These are phyloP conservation scores for Lanmaoa pseudosensibilis DNA, from an alignment of 768 basidiomycete species.

Conservation along the genomic window DNA sequence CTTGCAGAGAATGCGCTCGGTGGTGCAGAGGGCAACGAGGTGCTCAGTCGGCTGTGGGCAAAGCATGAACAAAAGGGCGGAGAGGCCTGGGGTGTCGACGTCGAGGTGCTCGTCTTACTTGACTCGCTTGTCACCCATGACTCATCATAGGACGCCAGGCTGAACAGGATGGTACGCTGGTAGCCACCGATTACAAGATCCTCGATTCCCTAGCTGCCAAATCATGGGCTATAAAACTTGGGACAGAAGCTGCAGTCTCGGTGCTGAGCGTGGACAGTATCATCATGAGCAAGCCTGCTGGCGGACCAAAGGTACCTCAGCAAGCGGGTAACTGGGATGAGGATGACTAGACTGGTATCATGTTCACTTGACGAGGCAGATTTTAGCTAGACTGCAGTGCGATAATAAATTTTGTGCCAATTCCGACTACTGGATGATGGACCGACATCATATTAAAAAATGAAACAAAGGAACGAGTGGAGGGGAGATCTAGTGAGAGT, in stretches of 20 bases:
- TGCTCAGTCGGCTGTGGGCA: slow-evolving; percentile 85
- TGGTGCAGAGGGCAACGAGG: slow-evolving; percentile 89
- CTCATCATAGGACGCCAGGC: slow-evolving; percentile 42
- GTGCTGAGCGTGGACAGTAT: slow-evolving; percentile 96
- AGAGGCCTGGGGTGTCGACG: slow-evolving; percentile 80
- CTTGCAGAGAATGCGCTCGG: slow-evolving; percentile 94
- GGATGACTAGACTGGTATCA: slow-evolving; percentile 42
- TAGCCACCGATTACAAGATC: slow-evolving; percentile 62
- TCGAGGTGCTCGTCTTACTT: slow-evolving; percentile 60
- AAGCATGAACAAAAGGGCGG: slow-evolving; percentile 80
- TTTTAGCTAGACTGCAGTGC: slow-evolving; percentile 26
- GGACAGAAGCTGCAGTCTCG: slow-evolving; percentile 86
- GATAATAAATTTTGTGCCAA: slow-evolving; percentile 28
- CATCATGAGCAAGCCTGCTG: slow-evolving; percentile 94
- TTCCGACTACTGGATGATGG: slow-evolving; percentile 20
- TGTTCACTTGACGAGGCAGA: slow-evolving; percentile 7
- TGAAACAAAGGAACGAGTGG: neutral
- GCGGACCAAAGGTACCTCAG: slow-evolving; percentile 84
- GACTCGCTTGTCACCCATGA: neutral
- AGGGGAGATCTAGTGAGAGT: slow-evolving; percentile 6
- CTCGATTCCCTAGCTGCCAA: slow-evolving; percentile 89
- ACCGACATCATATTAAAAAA: slow-evolving; percentile 12
- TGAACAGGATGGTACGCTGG: slow-evolving; percentile 76
- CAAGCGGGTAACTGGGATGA: slow-evolving; percentile 88
- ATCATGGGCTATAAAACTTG: slow-evolving; percentile 86